Base-by-base conservation (phyloP, 345 rosid species). In the Aquilaria sinensis region DNA sequence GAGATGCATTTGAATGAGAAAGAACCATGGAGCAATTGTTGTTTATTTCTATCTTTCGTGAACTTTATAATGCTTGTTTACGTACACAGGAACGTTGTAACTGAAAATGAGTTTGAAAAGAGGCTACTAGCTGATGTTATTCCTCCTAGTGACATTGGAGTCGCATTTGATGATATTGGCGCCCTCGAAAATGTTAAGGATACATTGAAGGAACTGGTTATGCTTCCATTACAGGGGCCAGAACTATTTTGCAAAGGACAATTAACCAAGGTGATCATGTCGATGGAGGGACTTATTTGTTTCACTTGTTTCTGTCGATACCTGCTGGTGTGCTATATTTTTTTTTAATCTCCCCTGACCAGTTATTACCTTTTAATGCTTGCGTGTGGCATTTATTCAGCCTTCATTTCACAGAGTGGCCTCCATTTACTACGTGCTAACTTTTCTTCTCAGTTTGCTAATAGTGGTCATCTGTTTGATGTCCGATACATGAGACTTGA, bases 121-220 rank as follows among this genome's bases (percentile, higher is more conserved):
- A 79, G 81, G 67, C 91, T 91, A 56, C 71, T 88, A 68, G 84
- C 78, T 61, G 94, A 86, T 68, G 94, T 91, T 70, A 84, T 91
- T 69, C 95, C 90, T 9, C 92, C 95, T 6, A 85, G 70, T 73
- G 96, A 87, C 64, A 89, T 89, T 67, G 96, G 92, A 62, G 96
- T 89, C 68, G 81, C 89, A 60, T 89, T 92, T 79, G 89, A 92
- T 64, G 98, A 92, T 68, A 86, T 92, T 43, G 96, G 96, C 65
- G 98, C 95, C 45, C 92, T 92, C 70, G 92, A 89, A 70, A 83
- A 85, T 69, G 96, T 92, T 62, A 92, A 89, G 81, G 90, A 92
- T 76, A 82, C 96, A 48, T 74, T 92, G 69, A 89, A 86, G 73
- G 96, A 92, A 78, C 79, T 92, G 75, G 90, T 92, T 70, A 86